phyloP scores from a whole-genome alignment of 1,139 yeast species.

The Zygotorulaspora mrakii region DNA sequence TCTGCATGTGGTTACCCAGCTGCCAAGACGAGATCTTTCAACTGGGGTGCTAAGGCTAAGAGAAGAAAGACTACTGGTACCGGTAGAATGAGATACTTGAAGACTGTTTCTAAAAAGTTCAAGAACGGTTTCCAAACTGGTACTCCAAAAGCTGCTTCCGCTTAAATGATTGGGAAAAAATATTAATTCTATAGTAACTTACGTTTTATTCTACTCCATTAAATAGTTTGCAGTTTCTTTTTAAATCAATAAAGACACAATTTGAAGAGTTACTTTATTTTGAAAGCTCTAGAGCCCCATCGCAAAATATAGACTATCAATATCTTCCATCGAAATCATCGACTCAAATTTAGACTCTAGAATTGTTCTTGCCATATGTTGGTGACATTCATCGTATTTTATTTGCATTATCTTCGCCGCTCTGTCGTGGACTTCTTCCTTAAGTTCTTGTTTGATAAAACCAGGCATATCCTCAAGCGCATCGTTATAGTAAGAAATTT shows the following conservation, averaged over 20 bases:
- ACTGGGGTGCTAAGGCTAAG: slow-evolving; percentile 99
- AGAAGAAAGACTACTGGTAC: slow-evolving; percentile 99
- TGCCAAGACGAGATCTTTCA: slow-evolving; percentile 96
- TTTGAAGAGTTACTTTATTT: no score
- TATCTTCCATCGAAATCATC: slow-evolving; percentile 72
- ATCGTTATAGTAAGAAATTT: slow-evolving; percentile 27
- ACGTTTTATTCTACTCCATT: slow-evolving; percentile 4
- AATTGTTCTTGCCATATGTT: slow-evolving; percentile 68
- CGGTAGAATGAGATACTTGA: slow-evolving; percentile 99
- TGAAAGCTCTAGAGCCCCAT: slow-evolving; percentile 53
- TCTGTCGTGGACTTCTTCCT: slow-evolving; percentile 16
- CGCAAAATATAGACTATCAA: slow-evolving; percentile 66
- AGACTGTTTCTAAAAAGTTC: slow-evolving; percentile 95
- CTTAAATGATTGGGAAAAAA: slow-evolving; percentile 17
- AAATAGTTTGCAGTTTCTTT: slow-evolving; percentile 11
- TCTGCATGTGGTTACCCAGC: slow-evolving; percentile 99
- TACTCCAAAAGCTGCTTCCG: slow-evolving; percentile 44
- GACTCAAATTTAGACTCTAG: slow-evolving; percentile 45
- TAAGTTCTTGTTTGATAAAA: slow-evolving; percentile 26
- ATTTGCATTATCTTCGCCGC: slow-evolving; percentile 27
- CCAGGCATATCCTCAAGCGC: slow-evolving; percentile 31
- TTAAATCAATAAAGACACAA: slow-evolving; percentile 6
- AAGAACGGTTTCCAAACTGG: slow-evolving; percentile 98
- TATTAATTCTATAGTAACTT: slow-evolving; percentile 1
- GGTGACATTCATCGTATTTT: slow-evolving; percentile 56